Base-by-base conservation (phyloP, 352 stramenopile species). In the Phytophthora fragariaefolia region DNA sequence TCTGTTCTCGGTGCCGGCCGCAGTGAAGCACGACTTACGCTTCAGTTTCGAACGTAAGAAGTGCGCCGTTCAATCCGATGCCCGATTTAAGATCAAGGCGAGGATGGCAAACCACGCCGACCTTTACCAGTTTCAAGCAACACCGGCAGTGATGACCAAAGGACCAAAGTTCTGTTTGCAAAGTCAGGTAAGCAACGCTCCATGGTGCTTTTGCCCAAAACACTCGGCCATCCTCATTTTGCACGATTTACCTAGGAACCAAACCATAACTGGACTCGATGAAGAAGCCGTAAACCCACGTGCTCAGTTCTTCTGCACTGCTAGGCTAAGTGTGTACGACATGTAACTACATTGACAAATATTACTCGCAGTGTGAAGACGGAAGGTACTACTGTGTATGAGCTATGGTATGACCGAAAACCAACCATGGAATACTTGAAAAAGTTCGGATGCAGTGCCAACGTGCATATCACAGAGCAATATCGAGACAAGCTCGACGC, bases 331-430 rank as follows among this genome's bases (percentile, higher is more conserved):
- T 63, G 49, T 45, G 22, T 54, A 0, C 3, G 34, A 12, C 47
- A 66, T 28, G n/a, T 72, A 2, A 67, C 52, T 2, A 69, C 66
- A 32, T 4, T 63, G 13, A 52, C 62, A 0, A 61, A 61, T 9
- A 52, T 52, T 26, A 36, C 18, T 10, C 40, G 40, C 0, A 61
- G 53, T n/a, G 23, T 22, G 4, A 50, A 40, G 10, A 51, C n/a
- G 3, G 7, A 45, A 17, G 23, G 10, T 23, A 23, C 15, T 13
- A 61, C 26, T 6, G 26, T 40, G 3, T 61, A 61, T 9, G 26
- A 61, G 18, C 53, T 61, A 0, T 61, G 40, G 38, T 52, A 52
- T 26, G 26, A 61, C 13, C 38, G 18, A 7, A 51, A n/a, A n/a
- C 40, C 53, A 18, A 36, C 26, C n/a, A 27, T 61, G 17, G 3